These are phyloP conservation scores for Neurospora sp. DNA, from an alignment of 495 filamentous ascomycete species.

Conservation along the genomic window DNA sequence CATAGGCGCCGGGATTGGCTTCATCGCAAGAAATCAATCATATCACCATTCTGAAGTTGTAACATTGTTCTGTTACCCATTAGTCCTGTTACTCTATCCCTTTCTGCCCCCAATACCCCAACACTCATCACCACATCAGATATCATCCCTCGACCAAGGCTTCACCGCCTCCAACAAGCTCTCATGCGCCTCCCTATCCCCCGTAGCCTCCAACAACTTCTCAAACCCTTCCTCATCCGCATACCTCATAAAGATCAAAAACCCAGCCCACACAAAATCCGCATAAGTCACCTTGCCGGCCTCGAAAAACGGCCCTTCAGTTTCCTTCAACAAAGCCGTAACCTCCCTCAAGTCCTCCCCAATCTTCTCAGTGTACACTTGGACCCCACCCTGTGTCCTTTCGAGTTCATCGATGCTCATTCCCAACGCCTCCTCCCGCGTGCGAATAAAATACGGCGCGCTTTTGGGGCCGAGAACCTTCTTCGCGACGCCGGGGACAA, in stretches of 20 bases:
- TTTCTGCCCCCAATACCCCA: neutral
- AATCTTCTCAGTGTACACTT: constrained; percentile 24
- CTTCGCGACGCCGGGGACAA: constrained; percentile 25
- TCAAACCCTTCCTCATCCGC: constrained; percentile 25
- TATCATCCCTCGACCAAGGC: constrained; percentile 25
- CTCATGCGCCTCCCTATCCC: constrained; percentile 24
- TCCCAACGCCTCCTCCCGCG: constrained; percentile 28
- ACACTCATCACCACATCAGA: constrained; percentile 2
- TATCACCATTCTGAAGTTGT: neutral
- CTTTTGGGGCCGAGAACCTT: constrained; percentile 26
- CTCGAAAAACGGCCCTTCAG: constrained; percentile 37
- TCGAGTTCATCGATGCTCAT: constrained; percentile 31
- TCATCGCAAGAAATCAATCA: no score
- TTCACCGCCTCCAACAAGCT: constrained; percentile 28
- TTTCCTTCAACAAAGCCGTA: constrained; percentile 40
- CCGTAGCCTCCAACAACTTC: constrained; percentile 21
- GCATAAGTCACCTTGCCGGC: constrained; percentile 27
- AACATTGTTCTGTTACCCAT: neutral
- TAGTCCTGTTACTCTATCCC: neutral
- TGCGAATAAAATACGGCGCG: constrained; percentile 37
- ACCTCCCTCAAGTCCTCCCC: constrained; percentile 27
- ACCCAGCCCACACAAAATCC: constrained; percentile 34
- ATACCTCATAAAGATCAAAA: constrained; percentile 22
- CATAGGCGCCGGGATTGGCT: neutral
- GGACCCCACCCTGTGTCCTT: neutral